Conservation (phyloP, 176 grass and related monocot genomes). For the Alloteropsis semialata region DNA sequence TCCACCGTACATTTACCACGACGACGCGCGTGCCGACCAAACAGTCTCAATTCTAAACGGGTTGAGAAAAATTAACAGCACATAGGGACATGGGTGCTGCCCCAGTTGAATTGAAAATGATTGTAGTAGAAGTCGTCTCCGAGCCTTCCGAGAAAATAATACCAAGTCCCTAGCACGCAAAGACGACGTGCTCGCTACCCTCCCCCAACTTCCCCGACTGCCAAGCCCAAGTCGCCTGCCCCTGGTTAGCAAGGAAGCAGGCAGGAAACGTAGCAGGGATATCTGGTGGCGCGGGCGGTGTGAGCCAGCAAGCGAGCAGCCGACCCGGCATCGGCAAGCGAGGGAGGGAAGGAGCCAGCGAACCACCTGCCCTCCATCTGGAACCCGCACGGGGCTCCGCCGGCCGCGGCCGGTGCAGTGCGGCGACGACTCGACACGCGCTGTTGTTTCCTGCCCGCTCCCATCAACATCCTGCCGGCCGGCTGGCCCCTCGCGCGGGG, state of each 20-base stretch:
- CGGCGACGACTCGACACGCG: not conserved
- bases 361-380: not conserved
- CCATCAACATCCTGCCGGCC: not conserved
- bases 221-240: not conserved
- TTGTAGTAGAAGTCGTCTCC: not conserved
- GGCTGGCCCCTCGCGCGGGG: not conserved
- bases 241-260: not conserved
- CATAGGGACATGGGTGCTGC: too few relatives aligned
- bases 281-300: conserved; percentile 25
- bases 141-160: not conserved
- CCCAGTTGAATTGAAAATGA: too few relatives aligned
- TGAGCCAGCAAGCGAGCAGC: not conserved
- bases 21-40: not conserved
- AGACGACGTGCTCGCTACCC: conserved; percentile 3
- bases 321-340: not conserved
- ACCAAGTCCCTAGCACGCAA: not conserved
- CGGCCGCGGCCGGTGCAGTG: not conserved
- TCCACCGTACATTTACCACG: not conserved
- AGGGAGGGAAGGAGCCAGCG: not conserved
- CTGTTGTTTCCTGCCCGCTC: not conserved
- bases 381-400: not conserved
- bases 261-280: not conserved
- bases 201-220: not conserved
- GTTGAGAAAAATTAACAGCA: not conserved
- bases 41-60: not conserved